Evolutionary conservation across 129 eudicot species (phyloP).

Genomic region (Pittosporum tobira): DNA sequence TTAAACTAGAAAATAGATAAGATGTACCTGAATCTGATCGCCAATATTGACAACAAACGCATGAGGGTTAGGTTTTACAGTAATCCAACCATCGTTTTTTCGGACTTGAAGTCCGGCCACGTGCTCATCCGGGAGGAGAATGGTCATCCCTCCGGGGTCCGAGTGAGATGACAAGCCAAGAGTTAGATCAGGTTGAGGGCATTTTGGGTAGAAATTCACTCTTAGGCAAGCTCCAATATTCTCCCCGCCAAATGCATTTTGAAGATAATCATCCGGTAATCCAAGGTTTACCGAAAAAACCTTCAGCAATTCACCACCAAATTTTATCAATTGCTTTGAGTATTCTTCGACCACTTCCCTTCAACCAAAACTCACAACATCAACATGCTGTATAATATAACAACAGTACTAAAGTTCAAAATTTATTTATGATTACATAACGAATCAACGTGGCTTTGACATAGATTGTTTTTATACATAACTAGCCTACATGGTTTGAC

Average conservation of each 20-base stretch:
- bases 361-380: conserved; percentile 7
- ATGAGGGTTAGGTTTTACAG: conserved; percentile 70
- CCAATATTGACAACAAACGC: conserved; percentile 80
- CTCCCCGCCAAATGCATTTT: conserved; percentile 66
- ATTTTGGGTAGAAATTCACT: conserved; percentile 76
- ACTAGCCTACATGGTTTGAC: no score
- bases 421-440: not conserved
- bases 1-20: not conserved
- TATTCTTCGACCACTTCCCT: conserved; percentile 69
- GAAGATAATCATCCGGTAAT: conserved; percentile 43
- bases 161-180: conserved; percentile 83
- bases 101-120: conserved; percentile 87
- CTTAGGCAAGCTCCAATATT: conserved; percentile 79
- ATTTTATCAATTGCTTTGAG: conserved; percentile 42
- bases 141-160: conserved; percentile 89
- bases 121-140: conserved; percentile 67
- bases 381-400: not conserved
- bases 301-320: conserved; percentile 52
- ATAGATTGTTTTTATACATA: no score
- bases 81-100: conserved; percentile 44
- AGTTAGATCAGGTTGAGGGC: conserved; percentile 85
- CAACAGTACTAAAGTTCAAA: no score
- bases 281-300: conserved; percentile 55
- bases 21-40: conserved; percentile 76
- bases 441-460: no score